phyloP scores from a whole-genome alignment of 169 alveolate species.

The Plasmodium blacklocki region DNA sequence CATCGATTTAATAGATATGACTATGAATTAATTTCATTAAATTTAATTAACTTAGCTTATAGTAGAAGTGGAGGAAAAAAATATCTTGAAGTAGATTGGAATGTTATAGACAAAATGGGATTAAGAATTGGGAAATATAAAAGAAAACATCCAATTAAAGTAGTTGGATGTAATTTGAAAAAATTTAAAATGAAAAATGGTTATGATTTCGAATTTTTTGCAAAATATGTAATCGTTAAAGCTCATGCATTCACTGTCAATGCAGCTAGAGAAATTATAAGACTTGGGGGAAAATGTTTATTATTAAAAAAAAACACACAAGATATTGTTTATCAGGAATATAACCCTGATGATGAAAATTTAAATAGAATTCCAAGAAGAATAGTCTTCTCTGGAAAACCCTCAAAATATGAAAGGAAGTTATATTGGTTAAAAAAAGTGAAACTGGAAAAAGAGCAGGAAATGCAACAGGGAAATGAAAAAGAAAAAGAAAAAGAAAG shows the following conservation, averaged over 20 bases:
- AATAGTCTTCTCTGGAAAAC: conserved; percentile 83
- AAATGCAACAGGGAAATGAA: background rate
- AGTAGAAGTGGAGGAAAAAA: conserved; percentile 77
- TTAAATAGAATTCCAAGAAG: conserved; percentile 79
- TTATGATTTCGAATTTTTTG: conserved; percentile 54
- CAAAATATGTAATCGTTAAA: conserved; percentile 73
- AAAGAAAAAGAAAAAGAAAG: too few species aligned
- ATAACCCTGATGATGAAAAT: conserved; percentile 81
- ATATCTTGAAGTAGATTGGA: conserved; percentile 84
- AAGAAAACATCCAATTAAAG: conserved; percentile 84
- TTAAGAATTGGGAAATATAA: conserved; percentile 83
- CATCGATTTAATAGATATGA: conserved; percentile 77
- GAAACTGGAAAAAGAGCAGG: conserved; percentile 12
- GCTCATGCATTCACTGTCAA: conserved; percentile 85
- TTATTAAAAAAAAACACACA: conserved; percentile 82
- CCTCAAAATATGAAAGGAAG: conserved; percentile 81
- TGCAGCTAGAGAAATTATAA: conserved; percentile 85
- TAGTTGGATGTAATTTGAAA: conserved; percentile 77
- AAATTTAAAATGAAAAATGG: conserved; percentile 82
- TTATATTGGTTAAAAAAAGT: conserved; percentile 28
- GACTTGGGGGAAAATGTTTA: conserved; percentile 83
- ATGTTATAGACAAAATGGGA: conserved; percentile 81
- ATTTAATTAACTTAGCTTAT: conserved; percentile 78
- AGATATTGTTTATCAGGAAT: conserved; percentile 84
- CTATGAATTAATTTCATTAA: conserved; percentile 83